These are phyloP conservation scores for Lagenidium giganteum DNA, from an alignment of 352 stramenopile species.

Conservation along the genomic window DNA sequence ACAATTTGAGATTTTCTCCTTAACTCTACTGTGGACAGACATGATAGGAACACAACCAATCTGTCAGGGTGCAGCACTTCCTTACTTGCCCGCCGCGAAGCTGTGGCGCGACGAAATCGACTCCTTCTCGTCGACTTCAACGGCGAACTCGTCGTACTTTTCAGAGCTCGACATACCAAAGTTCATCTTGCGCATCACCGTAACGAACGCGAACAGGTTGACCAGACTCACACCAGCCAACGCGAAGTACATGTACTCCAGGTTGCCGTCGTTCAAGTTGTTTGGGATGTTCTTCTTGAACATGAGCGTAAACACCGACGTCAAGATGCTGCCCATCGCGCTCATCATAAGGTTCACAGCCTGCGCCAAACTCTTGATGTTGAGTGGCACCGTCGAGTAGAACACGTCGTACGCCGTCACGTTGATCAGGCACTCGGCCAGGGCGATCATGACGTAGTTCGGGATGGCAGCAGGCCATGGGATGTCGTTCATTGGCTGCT, in stretches of 20 bases:
- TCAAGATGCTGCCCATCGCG: slow-evolving; percentile 50
- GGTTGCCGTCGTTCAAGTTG: slow-evolving; percentile 53
- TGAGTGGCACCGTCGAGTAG: slow-evolving; percentile 49
- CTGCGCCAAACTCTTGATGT: slow-evolving; percentile 49
- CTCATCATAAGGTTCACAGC: slow-evolving; percentile 57
- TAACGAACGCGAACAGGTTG: slow-evolving; percentile 44
- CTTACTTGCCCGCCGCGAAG: slow-evolving; percentile 16
- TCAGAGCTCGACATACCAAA: slow-evolving; percentile 37
- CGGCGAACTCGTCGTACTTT: slow-evolving; percentile 1
- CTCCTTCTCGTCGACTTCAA: slow-evolving; percentile 13
- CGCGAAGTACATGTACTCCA: slow-evolving; percentile 73
- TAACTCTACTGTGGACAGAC: too few species aligned
- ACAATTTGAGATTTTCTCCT: too few species aligned
- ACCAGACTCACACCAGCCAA: slow-evolving; percentile 37
- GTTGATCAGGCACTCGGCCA: slow-evolving; percentile 60
- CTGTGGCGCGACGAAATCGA: slow-evolving; percentile 14
- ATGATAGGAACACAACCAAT: too few species aligned
- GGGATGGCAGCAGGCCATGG: slow-evolving; percentile 39
- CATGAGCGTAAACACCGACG: slow-evolving; percentile 62
- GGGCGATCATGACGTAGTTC: slow-evolving; percentile 52
- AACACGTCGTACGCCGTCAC: slow-evolving; percentile 56
- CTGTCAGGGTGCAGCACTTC: too few species aligned
- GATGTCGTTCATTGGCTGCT: slow-evolving; percentile 55
- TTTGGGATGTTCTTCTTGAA: slow-evolving; percentile 50
- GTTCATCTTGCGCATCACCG: slow-evolving; percentile 50